Base-by-base conservation (phyloP, 805 yeast genomes). In the Metschnikowia vanudenii region DNA sequence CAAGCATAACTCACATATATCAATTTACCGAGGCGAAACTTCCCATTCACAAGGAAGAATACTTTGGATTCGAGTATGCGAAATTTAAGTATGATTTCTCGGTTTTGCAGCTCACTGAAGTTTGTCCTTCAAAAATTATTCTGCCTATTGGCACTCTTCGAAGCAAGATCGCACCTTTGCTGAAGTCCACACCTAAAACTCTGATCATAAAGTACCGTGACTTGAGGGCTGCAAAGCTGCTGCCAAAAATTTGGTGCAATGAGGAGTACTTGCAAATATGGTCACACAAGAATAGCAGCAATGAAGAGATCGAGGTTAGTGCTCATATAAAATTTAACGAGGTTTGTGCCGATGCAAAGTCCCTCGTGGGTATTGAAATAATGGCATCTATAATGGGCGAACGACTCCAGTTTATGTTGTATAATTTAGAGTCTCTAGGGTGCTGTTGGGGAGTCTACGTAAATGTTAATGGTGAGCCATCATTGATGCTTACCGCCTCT, bases 371-470 rank as follows among this genome's bases (percentile, higher is more conserved):
- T n/a, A 52, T 78, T 11, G 90, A 85, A 51, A 58, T 85, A 4
- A 47, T 84, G 2, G 68, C 75, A 9, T 81, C 79, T 40, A 43
- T 81, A 3, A 51, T 82, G 3, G 78, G 74, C 19, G 55, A 60
- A 1, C 58, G 61, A 12, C 55, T 84, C 0, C 61, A 73, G 19
- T 59, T 65, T 4, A 49, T 51, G 4, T 54, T 85, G 1, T 85
- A 84, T 56, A 75, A 78, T 1, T 73, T 82, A 1, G 79, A 81
- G 46, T 58, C 71, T n/a, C 47, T 82, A 9, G 81, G 82, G 1
- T 82, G 74, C 55, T 59, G 76, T 0, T 85, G 85, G 78, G 81
- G 78, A 16, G 50, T 85, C 0, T 67, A 62, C 31, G 78, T 88
- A 0, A 79, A 84, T 3, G 49, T 68, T 12, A 77, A 76, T 51